phyloP scores from a whole-genome alignment of 164 flowering plant species.

The Platanus orientalis region DNA sequence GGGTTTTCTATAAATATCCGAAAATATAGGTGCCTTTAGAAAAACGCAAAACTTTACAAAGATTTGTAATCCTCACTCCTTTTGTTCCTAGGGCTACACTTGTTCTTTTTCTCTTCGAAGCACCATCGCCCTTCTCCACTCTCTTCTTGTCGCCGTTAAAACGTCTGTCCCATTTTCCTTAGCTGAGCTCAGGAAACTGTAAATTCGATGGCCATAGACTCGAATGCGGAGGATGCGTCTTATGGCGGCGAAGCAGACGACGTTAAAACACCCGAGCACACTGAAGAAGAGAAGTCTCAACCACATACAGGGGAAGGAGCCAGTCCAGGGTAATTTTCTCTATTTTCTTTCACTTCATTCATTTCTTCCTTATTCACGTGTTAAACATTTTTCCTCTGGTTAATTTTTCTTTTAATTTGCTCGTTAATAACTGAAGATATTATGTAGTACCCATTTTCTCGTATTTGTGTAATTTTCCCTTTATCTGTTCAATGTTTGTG shows the following conservation, averaged over 20 bases:
- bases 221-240: constrained; percentile 20
- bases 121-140: too few relatives aligned
- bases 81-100: too few relatives aligned
- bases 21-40: too few relatives aligned
- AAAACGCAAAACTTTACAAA: too few relatives aligned
- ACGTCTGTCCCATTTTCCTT: background rate
- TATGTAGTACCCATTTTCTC: background rate
- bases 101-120: too few relatives aligned
- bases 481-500: too few relatives aligned
- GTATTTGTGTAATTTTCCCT: background rate
- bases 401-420: background rate
- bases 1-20: too few relatives aligned
- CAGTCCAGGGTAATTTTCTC: constrained; percentile 50
- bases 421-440: background rate
- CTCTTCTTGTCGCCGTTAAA: too few relatives aligned
- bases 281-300: constrained; percentile 38
- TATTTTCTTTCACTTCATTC: background rate
- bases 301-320: constrained; percentile 61
- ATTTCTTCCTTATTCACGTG: background rate
- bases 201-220: constrained; percentile 27
- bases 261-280: constrained; percentile 20
- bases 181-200: background rate
- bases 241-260: constrained; percentile 35
- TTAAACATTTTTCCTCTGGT: background rate
- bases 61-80: too few relatives aligned